Evolutionary conservation across 2,329 filamentous ascomycete genomes (phyloP).

Genomic region (Teratosphaeria gauchensis): DNA sequence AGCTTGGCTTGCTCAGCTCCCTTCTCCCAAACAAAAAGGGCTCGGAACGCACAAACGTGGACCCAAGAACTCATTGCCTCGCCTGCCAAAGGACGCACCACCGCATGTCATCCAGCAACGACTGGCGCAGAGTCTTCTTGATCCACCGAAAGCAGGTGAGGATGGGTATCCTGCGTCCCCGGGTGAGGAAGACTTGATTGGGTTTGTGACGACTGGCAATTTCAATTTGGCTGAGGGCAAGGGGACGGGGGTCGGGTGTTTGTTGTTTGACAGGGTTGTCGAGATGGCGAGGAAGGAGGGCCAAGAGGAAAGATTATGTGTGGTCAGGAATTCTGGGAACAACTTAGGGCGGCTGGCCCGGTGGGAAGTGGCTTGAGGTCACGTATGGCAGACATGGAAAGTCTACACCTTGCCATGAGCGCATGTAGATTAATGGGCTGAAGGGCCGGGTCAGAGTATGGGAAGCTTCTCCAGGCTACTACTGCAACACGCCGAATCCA

Average conservation of each 20-base stretch:
- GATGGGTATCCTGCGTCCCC: constrained; percentile 58
- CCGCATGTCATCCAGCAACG: constrained; percentile 34
- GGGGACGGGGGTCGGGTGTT: constrained; percentile 63
- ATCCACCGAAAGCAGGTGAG: constrained; percentile 29
- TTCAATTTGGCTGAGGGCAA: constrained; percentile 70
- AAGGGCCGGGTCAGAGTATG: too few species aligned
- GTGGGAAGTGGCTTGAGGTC: constrained; percentile 54
- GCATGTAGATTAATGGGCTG: too few species aligned
- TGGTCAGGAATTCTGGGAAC: constrained; percentile 74
- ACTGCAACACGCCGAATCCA: too few species aligned
- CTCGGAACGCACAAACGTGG: constrained; percentile 14
- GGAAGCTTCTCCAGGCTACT: too few species aligned
- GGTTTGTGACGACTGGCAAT: constrained; percentile 81
- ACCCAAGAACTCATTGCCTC: constrained; percentile 17
- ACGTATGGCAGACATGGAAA: not conserved
- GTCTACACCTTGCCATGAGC: too few species aligned
- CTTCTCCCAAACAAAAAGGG: constrained; percentile 13
- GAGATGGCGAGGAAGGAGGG: constrained; percentile 24
- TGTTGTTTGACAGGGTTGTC: constrained; percentile 52
- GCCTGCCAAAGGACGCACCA: constrained; percentile 26
- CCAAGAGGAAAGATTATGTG: constrained; percentile 51
- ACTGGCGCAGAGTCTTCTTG: constrained; percentile 35
- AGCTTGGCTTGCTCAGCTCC: constrained; percentile 60
- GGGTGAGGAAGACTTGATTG: constrained; percentile 64
- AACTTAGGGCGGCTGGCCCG: constrained; percentile 65